Evolutionary conservation across 78 protist species (phyloP).

Genomic region (slime mould (Dictyostelium discoideum)): DNA sequence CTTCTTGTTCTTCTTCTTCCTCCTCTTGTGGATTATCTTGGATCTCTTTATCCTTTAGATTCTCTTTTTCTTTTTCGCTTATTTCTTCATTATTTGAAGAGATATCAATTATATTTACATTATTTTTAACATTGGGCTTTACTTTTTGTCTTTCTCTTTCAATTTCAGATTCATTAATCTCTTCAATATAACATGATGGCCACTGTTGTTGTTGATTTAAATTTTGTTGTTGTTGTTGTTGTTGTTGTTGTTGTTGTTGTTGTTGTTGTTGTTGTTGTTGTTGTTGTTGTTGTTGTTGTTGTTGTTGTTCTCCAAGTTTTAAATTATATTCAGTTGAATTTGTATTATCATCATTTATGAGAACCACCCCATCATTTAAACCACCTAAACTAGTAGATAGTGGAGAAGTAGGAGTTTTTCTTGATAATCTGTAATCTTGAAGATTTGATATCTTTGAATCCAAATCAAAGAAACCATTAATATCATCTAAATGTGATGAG

Average conservation of each 20-base stretch:
- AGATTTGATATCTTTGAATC: constrained; percentile 6
- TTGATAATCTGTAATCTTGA: not conserved
- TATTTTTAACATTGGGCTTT: not conserved
- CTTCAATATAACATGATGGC: not conserved
- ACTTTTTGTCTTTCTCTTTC: not conserved
- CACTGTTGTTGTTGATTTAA: not conserved
- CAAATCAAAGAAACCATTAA: not conserved
- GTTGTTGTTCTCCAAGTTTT: not conserved
- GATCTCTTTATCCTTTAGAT: not conserved
- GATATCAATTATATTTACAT: not conserved
- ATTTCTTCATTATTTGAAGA: not conserved
- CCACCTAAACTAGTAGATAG: not conserved
- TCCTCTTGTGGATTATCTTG: not conserved
- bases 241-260: not conserved
- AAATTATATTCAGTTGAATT: not conserved
- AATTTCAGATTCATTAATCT: not conserved
- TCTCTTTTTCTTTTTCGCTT: not conserved
- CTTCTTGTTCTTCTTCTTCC: not conserved
- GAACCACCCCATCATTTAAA: not conserved
- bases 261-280: not conserved
- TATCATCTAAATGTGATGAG: not conserved
- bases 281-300: not conserved
- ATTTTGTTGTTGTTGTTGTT: not conserved
- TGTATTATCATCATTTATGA: not conserved
- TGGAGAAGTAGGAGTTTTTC: not conserved